These are phyloP conservation scores for Chytridiales sp. DNA, from an alignment of 371 early-diverging fungal species.

Conservation along the genomic window DNA sequence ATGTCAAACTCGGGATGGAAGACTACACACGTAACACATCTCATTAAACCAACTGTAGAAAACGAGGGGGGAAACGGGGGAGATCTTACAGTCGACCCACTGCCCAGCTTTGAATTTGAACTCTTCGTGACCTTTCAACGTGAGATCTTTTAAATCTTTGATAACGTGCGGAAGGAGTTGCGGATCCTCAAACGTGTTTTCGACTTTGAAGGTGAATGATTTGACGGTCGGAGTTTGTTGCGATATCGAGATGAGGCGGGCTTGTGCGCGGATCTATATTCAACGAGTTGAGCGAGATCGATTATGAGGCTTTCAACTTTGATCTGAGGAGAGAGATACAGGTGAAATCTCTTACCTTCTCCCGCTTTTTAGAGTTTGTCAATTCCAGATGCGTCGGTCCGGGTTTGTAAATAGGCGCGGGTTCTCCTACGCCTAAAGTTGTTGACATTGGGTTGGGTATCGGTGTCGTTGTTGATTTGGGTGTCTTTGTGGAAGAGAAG, in stretches of 20 bases:
- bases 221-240: slow-evolving; percentile 19
- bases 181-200: slow-evolving; percentile 6
- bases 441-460: too few relatives aligned
- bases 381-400: slow-evolving; percentile 11
- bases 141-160: background rate
- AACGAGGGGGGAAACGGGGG: background rate
- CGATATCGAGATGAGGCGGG: slow-evolving; percentile 1
- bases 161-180: slow-evolving; percentile 4
- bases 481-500: too few relatives aligned
- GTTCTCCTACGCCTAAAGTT: too few relatives aligned
- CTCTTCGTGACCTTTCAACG: background rate
- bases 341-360: slow-evolving; percentile 8
- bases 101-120: slow-evolving; percentile 19
- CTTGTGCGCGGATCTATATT: too few relatives aligned
- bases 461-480: too few relatives aligned
- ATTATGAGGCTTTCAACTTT: too few relatives aligned
- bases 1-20: slow-evolving; percentile 5
- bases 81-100: slow-evolving; percentile 25
- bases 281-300: too few relatives aligned
- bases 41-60: background rate
- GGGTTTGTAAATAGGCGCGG: too few relatives aligned
- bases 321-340: too few relatives aligned
- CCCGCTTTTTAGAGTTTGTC: slow-evolving; percentile 7
- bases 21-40: background rate
- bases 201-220: slow-evolving; percentile 17